These are phyloP conservation scores for Aspergillus sclerotialis DNA, from an alignment of 2,329 filamentous ascomycete species.

Conservation along the genomic window DNA sequence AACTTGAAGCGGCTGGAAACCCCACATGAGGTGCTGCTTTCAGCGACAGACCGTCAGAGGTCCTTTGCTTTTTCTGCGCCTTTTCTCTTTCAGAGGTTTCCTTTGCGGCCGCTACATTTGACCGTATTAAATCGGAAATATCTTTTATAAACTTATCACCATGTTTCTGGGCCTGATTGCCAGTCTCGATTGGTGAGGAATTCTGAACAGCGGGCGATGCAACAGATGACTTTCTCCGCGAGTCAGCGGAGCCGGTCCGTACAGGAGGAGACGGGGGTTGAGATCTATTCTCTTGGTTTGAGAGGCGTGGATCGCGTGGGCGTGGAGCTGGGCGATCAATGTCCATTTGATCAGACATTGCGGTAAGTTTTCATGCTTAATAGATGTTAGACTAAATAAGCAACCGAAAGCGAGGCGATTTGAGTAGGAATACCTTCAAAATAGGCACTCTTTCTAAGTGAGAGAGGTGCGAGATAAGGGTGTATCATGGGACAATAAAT, in stretches of 20 bases:
- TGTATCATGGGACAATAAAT: background rate
- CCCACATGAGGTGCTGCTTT: slow-evolving; percentile 12
- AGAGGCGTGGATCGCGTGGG: slow-evolving; percentile 15
- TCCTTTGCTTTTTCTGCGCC: slow-evolving; percentile 21
- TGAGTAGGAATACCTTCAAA: background rate
- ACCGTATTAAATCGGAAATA: slow-evolving; percentile 14
- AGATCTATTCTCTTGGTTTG: slow-evolving; percentile 2
- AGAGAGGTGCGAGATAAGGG: background rate
- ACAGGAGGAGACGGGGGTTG: background rate
- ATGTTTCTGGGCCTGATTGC: slow-evolving; percentile 1
- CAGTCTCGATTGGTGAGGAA: background rate
- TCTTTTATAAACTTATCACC: slow-evolving; percentile 36
- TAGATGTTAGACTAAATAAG: background rate
- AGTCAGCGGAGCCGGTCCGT: background rate
- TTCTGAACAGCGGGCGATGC: background rate
- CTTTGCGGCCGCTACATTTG: slow-evolving; percentile 16
- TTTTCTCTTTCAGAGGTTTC: slow-evolving; percentile 19
- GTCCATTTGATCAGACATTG: slow-evolving; percentile 5
- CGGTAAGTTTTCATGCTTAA: background rate
- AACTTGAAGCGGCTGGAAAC: slow-evolving; percentile 18
- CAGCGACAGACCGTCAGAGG: slow-evolving; percentile 31
- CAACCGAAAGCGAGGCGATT: background rate
- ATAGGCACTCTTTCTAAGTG: too few relatives aligned
- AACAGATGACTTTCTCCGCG: background rate
- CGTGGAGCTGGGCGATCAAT: slow-evolving; percentile 7